These are phyloP conservation scores for Galerina marginata DNA, from an alignment of 768 basidiomycete species.

Conservation along the genomic window DNA sequence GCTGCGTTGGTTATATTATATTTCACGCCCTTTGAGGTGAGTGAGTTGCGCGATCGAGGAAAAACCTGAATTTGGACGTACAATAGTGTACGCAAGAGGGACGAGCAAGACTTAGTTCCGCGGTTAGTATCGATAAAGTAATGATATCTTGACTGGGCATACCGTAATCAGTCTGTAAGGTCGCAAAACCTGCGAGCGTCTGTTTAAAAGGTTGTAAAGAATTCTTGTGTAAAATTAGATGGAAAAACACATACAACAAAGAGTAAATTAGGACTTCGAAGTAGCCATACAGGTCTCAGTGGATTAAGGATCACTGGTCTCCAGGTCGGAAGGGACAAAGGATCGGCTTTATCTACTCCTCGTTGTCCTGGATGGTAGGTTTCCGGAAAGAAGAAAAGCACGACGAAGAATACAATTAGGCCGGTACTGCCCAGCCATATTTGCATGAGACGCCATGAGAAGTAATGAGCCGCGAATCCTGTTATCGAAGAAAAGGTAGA, in stretches of 20 bases:
- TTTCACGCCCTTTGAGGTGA: slow-evolving; percentile 49
- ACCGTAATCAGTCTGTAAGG: slow-evolving; percentile 49
- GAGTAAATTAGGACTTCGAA: slow-evolving; percentile 65
- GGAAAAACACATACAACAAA: slow-evolving; percentile 48
- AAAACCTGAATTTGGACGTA: slow-evolving; percentile 34
- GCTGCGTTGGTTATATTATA: slow-evolving; percentile 64
- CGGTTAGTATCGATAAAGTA: background rate
- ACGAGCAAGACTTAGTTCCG: slow-evolving; percentile 51
- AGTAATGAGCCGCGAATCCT: slow-evolving; percentile 62
- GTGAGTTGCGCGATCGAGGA: too few species aligned
- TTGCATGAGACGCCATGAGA: slow-evolving; percentile 72
- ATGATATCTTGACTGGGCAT: slow-evolving; percentile 9
- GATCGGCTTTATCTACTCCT: slow-evolving; percentile 53
- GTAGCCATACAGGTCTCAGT: slow-evolving; percentile 50
- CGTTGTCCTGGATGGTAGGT: slow-evolving; percentile 65
- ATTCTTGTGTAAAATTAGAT: background rate
- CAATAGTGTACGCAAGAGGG: slow-evolving; percentile 72
- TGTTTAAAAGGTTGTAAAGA: slow-evolving; percentile 10
- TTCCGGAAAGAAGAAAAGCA: slow-evolving; percentile 60
- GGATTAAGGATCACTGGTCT: slow-evolving; percentile 63
- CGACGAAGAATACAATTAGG: slow-evolving; percentile 41
- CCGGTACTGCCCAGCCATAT: slow-evolving; percentile 45
- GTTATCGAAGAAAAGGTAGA: background rate
- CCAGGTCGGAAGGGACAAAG: slow-evolving; percentile 26
- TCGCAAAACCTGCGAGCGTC: slow-evolving; percentile 36